These are phyloP conservation scores for Cicer bijugum DNA, from an alignment of 306 rosid species.

Conservation along the genomic window DNA sequence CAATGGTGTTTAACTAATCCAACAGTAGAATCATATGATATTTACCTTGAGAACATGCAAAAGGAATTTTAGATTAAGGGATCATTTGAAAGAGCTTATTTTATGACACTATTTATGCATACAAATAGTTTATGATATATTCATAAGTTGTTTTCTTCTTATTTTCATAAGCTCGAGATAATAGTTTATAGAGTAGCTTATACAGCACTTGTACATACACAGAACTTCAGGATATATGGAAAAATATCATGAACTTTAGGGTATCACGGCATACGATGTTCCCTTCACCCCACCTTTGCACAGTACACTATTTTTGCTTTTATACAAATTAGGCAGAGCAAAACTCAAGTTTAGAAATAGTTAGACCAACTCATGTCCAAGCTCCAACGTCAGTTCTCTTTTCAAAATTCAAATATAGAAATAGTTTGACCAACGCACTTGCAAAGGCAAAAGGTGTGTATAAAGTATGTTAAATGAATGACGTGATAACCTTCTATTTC, in stretches of 20 bases:
- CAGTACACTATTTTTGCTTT: not conserved
- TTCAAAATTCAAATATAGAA: not conserved
- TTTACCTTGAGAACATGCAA: not conserved
- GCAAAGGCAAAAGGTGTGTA: not conserved
- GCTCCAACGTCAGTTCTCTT: slow-evolving; percentile 6
- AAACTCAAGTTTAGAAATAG: slow-evolving; percentile 10
- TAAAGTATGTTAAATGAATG: slow-evolving; percentile 36
- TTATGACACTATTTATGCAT: not conserved
- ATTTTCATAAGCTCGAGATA: not conserved
- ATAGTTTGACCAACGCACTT: slow-evolving; percentile 6
- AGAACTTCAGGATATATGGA: not conserved
- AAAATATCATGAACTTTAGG: slow-evolving; percentile 1
- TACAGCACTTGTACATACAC: not conserved
- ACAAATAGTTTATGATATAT: not conserved
- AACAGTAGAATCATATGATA: not conserved
- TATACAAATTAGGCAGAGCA: not conserved
- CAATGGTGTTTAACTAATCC: not conserved
- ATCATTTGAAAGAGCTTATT: not conserved
- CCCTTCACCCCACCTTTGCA: slow-evolving; percentile 2
- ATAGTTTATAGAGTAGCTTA: not conserved
- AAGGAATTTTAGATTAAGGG: not conserved
- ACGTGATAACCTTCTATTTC: slow-evolving; percentile 20
- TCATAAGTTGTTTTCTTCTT: not conserved
- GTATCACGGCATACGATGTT: slow-evolving; percentile 2
- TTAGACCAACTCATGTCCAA: not conserved